Percentiles rank a stretch among this genome's conserved stretches.
These are phyloP conservation scores for Chaetomium fimeti DNA, from an alignment of 495 filamentous ascomycete species.

Conservation along the genomic window DNA sequence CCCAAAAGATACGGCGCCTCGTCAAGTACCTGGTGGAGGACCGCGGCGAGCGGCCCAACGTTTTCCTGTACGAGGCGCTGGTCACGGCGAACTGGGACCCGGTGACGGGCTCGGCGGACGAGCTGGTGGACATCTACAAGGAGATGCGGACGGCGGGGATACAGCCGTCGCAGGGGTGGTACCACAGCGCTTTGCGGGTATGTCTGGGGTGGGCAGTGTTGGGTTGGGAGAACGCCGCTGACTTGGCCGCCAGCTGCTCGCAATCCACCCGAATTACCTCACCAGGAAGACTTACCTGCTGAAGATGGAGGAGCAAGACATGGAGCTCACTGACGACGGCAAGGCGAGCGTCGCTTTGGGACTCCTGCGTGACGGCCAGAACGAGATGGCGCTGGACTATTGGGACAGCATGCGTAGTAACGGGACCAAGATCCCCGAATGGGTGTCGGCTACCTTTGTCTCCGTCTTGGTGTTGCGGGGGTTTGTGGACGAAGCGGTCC, in stretches of 20 bases:
- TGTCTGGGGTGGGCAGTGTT: conserved; percentile 14
- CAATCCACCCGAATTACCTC: conserved; percentile 82
- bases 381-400: conserved; percentile 76
- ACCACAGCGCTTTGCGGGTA: conserved; percentile 72
- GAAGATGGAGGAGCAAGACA: conserved; percentile 69
- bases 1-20: conserved; percentile 36
- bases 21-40: conserved; percentile 60
- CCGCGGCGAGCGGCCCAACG: conserved; percentile 61
- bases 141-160: conserved; percentile 68
- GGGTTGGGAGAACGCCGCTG: background rate
- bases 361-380: conserved; percentile 72
- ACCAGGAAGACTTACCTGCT: conserved; percentile 67
- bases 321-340: conserved; percentile 60
- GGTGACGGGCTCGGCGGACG: conserved; percentile 60
- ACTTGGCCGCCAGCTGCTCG: conserved; percentile 55
- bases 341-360: conserved; percentile 69
- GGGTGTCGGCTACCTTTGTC: conserved; percentile 74
- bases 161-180: conserved; percentile 59
- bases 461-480: conserved; percentile 65
- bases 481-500: conserved; percentile 73
- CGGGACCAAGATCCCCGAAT: conserved; percentile 56
- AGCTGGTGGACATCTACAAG: conserved; percentile 57
- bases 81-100: conserved; percentile 67
- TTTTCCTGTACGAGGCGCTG: conserved; percentile 68
- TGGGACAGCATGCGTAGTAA: conserved; percentile 63